Evolutionary conservation across 495 filamentous ascomycete species (phyloP).

Genomic region (Aspergillus sparsus): DNA sequence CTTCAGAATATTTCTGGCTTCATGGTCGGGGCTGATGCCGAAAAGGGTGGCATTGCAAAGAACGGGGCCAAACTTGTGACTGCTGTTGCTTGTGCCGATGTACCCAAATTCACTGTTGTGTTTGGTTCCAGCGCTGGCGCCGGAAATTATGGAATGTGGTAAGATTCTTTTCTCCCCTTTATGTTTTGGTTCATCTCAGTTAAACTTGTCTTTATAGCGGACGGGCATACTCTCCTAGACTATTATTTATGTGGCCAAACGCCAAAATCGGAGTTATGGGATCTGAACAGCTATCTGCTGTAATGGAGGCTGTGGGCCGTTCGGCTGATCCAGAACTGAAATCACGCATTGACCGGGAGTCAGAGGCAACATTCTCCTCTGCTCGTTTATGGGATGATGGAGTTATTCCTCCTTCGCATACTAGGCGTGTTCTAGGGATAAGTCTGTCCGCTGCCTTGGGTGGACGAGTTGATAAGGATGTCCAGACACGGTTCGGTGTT

Average conservation of each 20-base stretch:
- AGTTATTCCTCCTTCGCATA: slow-evolving; percentile 87
- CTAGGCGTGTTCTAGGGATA: slow-evolving; percentile 77
- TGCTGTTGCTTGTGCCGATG: slow-evolving; percentile 90
- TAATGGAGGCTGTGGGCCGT: slow-evolving; percentile 94
- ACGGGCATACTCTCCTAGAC: slow-evolving; percentile 86
- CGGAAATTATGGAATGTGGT: slow-evolving; percentile 83
- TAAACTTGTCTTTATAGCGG: slow-evolving; percentile 54
- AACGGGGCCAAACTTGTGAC: slow-evolving; percentile 97
- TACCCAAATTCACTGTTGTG: slow-evolving; percentile 96
- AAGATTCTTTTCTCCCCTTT: slow-evolving; percentile 28
- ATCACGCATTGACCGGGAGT: slow-evolving; percentile 85
- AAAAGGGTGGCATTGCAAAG: slow-evolving; percentile 94
- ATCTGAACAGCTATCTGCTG: slow-evolving; percentile 82
- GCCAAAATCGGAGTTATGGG: slow-evolving; percentile 96
- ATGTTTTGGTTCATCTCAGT: neutral
- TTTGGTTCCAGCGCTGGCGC: slow-evolving; percentile 79
- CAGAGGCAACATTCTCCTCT: slow-evolving; percentile 81
- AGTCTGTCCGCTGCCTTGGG: slow-evolving; percentile 77
- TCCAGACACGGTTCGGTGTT: slow-evolving; percentile 82
- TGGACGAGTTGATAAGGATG: slow-evolving; percentile 57
- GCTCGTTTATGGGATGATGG: slow-evolving; percentile 97
- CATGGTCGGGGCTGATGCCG: slow-evolving; percentile 94
- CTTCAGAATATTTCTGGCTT: slow-evolving; percentile 97
- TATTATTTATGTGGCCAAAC: slow-evolving; percentile 98
- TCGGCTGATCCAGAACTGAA: slow-evolving; percentile 78